Evolutionary conservation across 768 basidiomycete genomes (phyloP).

Genomic region (Mycena metata): DNA sequence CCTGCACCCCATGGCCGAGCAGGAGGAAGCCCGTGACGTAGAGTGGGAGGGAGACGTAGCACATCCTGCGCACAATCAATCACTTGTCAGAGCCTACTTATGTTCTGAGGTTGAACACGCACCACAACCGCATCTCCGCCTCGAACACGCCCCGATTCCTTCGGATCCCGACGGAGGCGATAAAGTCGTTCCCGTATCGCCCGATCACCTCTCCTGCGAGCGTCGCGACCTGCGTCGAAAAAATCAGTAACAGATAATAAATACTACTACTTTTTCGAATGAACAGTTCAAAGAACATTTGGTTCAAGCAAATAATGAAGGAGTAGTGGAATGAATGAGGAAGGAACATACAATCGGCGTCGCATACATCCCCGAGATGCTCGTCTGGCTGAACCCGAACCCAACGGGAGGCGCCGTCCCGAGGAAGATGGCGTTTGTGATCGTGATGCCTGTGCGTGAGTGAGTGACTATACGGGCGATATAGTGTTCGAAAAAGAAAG

Average conservation of each 20-base stretch:
- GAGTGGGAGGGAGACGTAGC: constrained; percentile 56
- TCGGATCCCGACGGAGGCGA: constrained; percentile 58
- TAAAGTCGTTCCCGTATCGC: constrained; percentile 64
- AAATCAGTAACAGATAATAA: constrained; percentile 1
- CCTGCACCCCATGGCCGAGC: constrained; percentile 55
- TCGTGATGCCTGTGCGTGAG: constrained; percentile 46
- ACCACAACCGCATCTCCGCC: constrained; percentile 63
- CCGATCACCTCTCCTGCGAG: constrained; percentile 67
- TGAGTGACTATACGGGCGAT: too few species aligned
- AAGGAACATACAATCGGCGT: constrained; percentile 56
- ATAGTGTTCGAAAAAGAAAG: too few species aligned
- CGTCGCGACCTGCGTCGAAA: constrained; percentile 55
- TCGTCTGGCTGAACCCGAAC: constrained; percentile 59
- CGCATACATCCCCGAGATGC: constrained; percentile 58
- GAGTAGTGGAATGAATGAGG: not conserved
- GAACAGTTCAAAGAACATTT: too few species aligned
- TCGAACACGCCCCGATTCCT: constrained; percentile 66
- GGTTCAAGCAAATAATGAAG: too few species aligned
- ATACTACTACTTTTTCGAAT: too few species aligned
- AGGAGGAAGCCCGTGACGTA: constrained; percentile 58
- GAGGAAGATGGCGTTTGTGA: constrained; percentile 69
- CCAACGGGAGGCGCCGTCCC: constrained; percentile 61
- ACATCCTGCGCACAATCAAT: constrained; percentile 42
- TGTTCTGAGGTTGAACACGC: constrained; percentile 18
- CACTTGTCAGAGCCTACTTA: too few species aligned